Percentiles rank a stretch among this genome's conserved stretches.
Conservation (phyloP, 495 filamentous ascomycete species). For the Aspergillus indologenus region DNA sequence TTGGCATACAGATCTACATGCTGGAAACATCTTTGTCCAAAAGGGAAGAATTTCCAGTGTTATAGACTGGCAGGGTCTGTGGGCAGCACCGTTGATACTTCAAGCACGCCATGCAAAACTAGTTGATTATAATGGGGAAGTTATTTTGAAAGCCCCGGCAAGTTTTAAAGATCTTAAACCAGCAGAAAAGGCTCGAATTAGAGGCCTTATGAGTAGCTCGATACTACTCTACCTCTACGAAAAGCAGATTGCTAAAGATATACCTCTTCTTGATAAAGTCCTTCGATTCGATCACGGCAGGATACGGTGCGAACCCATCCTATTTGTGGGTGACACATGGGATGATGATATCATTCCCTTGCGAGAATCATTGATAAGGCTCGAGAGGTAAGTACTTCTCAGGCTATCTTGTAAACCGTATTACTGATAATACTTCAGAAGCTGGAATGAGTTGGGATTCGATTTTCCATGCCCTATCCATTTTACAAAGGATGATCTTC, state of each 20-base stretch:
- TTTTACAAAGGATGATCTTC: constrained; percentile 27
- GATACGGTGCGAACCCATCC: constrained; percentile 20
- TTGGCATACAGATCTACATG: constrained; percentile 37
- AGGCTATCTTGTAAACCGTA: neutral
- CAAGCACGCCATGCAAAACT: constrained; percentile 23
- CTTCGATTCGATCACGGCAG: constrained; percentile 11
- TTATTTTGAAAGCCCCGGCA: constrained; percentile 24
- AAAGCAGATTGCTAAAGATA: constrained; percentile 22
- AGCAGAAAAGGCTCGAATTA: constrained; percentile 18
- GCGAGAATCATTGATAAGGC: constrained; percentile 24
- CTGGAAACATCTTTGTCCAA: constrained; percentile 35
- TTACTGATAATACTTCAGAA: constrained; percentile 12
- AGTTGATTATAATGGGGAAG: constrained; percentile 27
- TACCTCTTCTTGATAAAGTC: constrained; percentile 16
- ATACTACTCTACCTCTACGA: constrained; percentile 27
- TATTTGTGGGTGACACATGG: constrained; percentile 26
- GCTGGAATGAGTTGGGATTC: constrained; percentile 27
- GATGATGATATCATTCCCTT: constrained; percentile 30
- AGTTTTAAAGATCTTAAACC: constrained; percentile 25
- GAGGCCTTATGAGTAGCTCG: constrained; percentile 20
- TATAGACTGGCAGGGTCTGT: constrained; percentile 34
- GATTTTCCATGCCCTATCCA: constrained; percentile 24
- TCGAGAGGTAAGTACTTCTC: constrained; percentile 20
- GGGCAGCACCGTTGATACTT: constrained; percentile 26
- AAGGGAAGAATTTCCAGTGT: constrained; percentile 25